A percentile compares a stretch with the other conserved stretches of the same genome.
These are phyloP conservation scores for Simplicillium aogashimaense DNA, from an alignment of 2,329 filamentous ascomycete genomes.

Conservation along the genomic window DNA sequence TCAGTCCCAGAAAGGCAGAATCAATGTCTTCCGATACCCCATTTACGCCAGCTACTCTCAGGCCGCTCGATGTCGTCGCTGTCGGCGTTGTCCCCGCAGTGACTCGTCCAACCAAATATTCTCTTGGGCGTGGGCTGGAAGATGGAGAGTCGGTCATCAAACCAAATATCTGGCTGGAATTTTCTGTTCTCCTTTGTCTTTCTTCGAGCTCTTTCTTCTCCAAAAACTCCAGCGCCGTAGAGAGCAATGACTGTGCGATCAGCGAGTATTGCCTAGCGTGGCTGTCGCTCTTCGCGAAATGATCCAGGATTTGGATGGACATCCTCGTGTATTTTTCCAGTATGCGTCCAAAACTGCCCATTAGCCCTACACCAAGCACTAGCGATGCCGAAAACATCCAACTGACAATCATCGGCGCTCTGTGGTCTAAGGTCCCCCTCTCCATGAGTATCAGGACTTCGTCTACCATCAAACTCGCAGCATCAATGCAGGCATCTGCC, in stretches of 20 bases:
- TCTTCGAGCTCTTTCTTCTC: slow-evolving; percentile 37
- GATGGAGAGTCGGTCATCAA: slow-evolving; percentile 24
- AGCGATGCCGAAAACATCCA: slow-evolving; percentile 45
- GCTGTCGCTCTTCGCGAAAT: slow-evolving; percentile 37
- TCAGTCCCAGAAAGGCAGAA: slow-evolving; percentile 25
- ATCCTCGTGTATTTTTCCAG: slow-evolving; percentile 39
- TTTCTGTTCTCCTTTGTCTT: slow-evolving; percentile 35
- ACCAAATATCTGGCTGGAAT: slow-evolving; percentile 41
- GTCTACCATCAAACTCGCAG: slow-evolving; percentile 43
- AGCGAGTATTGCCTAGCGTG: slow-evolving; percentile 43
- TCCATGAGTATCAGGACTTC: slow-evolving; percentile 33
- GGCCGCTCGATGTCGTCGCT: slow-evolving; percentile 4
- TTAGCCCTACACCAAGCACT: slow-evolving; percentile 38
- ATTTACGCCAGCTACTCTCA: too few species aligned
- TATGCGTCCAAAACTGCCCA: slow-evolving; percentile 41
- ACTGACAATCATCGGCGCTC: slow-evolving; percentile 39
- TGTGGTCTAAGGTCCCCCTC: slow-evolving; percentile 28
- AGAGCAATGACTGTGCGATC: slow-evolving; percentile 40
- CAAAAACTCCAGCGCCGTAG: slow-evolving; percentile 33
- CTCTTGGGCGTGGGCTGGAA: too few species aligned
- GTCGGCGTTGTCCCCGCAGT: slow-evolving; percentile 3
- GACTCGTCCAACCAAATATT: not conserved
- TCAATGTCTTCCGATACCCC: slow-evolving; percentile 20
- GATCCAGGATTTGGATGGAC: slow-evolving; percentile 36
- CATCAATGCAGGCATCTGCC: slow-evolving; percentile 45